Base-by-base conservation (phyloP, 1,139 yeast genomes). In the Pichia sp. region DNA sequence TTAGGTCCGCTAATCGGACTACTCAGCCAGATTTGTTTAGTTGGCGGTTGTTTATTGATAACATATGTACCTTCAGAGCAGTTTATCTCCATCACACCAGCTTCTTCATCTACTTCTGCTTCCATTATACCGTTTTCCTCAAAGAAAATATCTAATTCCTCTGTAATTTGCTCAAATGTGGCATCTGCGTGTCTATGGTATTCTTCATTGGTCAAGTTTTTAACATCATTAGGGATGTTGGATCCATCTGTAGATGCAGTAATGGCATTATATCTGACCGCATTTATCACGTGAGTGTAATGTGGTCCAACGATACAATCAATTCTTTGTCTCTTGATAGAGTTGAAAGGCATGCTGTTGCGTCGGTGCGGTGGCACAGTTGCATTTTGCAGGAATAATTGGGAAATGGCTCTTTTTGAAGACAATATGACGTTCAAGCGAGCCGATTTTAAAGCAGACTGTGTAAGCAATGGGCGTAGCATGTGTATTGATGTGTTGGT, bases 1-100 rank as follows among this genome's bases (percentile, higher is more conserved):
- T 85, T 84, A 11, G 97, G 97, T 0, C 97, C 97, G n/a, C 93
- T 82, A 5, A 84, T 53, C 0, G 97, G 97, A 27, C 94, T 82
- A 42, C 93, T 77, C 37, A 86, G 69, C 97, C 97, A 87, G 28
- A 87, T 79, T 57, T 87, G 97, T 58, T 81, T 80, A 59, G 85
- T 87, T 3, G 96, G 94, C 1, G 96, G 96, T 60, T 88, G 96
- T 55, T 85, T 85, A 63, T 87, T 88, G 49, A 88, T 77, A 23
- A 87, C 94, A 56, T 87, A 87, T 2, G 88, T 74, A 2, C 96
- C 96, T 25, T 66, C 62, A 3, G 75, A 71, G 3, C 86, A 83
- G 4, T 67, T 69, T 42, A 87, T 58, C 3, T 88, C 78, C 63
- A 87, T 61, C 11, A 87, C 95, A 4, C 96, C 96, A 42, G 82